Evolutionary conservation across 2,329 filamentous ascomycete species (phyloP), one percentile per base, ranked within the genome.

Genomic region (Pseudogymnoascus sp.): DNA sequence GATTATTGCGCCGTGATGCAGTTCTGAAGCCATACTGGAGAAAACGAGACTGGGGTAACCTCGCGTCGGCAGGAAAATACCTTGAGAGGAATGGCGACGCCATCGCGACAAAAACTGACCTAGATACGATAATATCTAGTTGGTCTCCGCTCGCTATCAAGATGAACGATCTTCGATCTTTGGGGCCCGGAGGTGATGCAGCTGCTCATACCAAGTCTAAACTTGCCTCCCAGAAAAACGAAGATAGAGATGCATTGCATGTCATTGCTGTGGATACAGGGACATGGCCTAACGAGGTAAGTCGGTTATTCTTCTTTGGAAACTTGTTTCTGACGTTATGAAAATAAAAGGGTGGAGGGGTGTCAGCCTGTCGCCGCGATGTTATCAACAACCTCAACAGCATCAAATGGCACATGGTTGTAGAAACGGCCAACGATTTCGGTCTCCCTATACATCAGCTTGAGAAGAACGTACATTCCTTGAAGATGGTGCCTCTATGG

Each of bases 391-490:
- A 78, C 12, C 77, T 82, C 64, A 74, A 75, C 45, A 81, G 79
- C 0, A 80, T 83, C 65, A 78, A 80, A 62, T 82, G 80, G 73
- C 80, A 83, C 66, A 80, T 82, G 66, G 72, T 83, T 45, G 80
- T 79, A 58, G 81, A 83, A 71, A 79, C 79, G 5, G 80, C 80
- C 7, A 82, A 82, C 66, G 81, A 83, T 64, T 83, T 78, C 64
- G 81, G 81, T 30, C 75, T 82, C 19, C 81, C 81, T 5, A 78
- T 81, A 16, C 81, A 82, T 69, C 81, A 83, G 69, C 79, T 81
- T 0, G 81, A 83, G 70, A 76, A 77, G 66, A 83, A 82, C 62
- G 76, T 83, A 8, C 79, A 82, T 67, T 82, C 80, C 0, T 69
- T 83, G 63, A 82, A 82, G 66, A 73, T 82, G 16, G 73, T 83